Evolutionary conservation across 176 grass and related monocot genomes (phyloP), one percentile per base, ranked within the genome.

Genomic region (Olyra latifolia): DNA sequence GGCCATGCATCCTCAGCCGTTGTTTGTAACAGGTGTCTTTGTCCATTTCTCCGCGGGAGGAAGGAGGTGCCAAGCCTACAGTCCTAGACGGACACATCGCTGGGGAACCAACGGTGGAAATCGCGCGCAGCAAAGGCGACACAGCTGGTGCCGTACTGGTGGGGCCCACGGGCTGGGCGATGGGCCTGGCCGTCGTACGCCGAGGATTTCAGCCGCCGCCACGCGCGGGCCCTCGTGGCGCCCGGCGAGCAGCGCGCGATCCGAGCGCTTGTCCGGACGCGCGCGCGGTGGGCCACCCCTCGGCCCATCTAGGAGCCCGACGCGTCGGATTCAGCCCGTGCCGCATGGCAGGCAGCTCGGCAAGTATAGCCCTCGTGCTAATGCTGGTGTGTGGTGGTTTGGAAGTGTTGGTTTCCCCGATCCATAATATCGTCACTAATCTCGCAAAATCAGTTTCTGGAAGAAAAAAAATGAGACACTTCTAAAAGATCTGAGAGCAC

Each of bases 181-280:
- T 57, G 65, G 78, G 78, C 65, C 78, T 9, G n/a, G n/a, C 17
- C 47, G 79, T 17, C 46, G 46, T 17, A 15, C 35, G 35, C 13
- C 28, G 28, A 52, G 20, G 54, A 72, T 35, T 5, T 50, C 8
- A 11, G n/a, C 0, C 20, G 0, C 11, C 38, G 60, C 81, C 81
- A 75, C 81, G 72, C 81, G 38, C 50, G 82, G 72, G 50, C 27
- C 63, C 52, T 14, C 82, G 72, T 84, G 72, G 82, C 82, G 62
- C 13, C 28, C 52, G 72, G 9, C 41, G 63, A 69, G 28, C 48
- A 1, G 82, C 64, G n/a, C 61, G 27, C 71, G 49, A 67, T 58
- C 71, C 39, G 22, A 2, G 6, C 62, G 50, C 7, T 76, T 60
- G 82, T 69, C 82, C 41, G 13, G 49, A 46, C 61, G 71, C 65